Evolutionary conservation across 2,329 filamentous ascomycete species (phyloP), one percentile per base, ranked within the genome.

Genomic region (Blastomyces emzantsi): DNA sequence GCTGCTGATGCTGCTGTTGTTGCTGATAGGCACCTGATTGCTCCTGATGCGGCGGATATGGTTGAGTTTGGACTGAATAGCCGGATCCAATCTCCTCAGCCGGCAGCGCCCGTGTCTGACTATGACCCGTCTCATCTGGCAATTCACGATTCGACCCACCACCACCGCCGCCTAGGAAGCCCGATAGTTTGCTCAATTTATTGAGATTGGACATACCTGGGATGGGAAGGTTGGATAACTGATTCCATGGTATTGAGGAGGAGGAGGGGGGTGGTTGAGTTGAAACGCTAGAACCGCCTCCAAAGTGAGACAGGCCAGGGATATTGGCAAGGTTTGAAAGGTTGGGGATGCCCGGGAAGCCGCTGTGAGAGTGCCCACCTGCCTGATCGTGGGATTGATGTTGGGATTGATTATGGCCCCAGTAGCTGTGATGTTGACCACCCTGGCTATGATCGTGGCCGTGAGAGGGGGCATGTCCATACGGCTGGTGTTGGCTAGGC

Each of bases 191-290:
- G 56, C 69, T 70, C 11, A 75, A 66, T 60, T 76, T 77, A 59
- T 69, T 70, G 28, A 77, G 49, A 15, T 74, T 75, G 6, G 74
- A 76, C 45, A 77, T 72, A 8, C 76, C 76, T 1, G 73, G 73
- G 55, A 76, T 76, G 30, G 72, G 73, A 11, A 76, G 69, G 47
- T 67, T 70, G 47, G 70, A 71, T n/a, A 75, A 64, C 49, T 73
- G 69, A 25, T 71, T 70, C 68, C 71, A 73, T 5, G 73, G 72
- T 25, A 67, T 70, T 45, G 65, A 73, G 63, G 65, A 73, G 63
- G 68, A 68, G 3, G 71, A 67, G 0, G 69, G 68, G 39, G 63
- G 64, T 30, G 69, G 67, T 45, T 72, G 66, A 39, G 69, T 64
- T 17, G 60, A 60, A 8, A 69, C 11, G 69, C 73, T 49, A 72